These are phyloP conservation scores for Urochloa ruziziensis DNA, from an alignment of 176 grass and related monocot species.

Conservation along the genomic window DNA sequence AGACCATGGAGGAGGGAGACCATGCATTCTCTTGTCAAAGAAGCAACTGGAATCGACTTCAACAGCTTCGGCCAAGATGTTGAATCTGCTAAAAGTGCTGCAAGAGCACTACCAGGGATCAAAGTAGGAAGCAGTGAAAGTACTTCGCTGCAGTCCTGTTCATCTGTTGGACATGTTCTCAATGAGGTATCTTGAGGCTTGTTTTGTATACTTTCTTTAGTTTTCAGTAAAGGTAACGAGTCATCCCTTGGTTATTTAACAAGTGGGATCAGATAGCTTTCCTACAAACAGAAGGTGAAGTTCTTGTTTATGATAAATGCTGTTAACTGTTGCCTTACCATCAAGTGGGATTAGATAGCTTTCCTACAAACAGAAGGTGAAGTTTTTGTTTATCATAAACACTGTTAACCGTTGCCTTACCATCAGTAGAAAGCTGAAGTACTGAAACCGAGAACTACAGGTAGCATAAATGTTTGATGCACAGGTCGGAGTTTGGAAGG, in stretches of 20 bases:
- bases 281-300: neutral
- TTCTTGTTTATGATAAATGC: conserved; percentile 6
- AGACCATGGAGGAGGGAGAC: conserved; percentile 94
- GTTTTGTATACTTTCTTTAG: neutral
- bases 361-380: neutral
- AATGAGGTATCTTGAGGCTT: conserved; percentile 60
- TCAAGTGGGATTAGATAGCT: neutral
- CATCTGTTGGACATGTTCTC: conserved; percentile 95
- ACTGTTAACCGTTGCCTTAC: neutral
- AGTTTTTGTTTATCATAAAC: neutral
- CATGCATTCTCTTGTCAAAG: conserved; percentile 97
- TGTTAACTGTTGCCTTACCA: neutral
- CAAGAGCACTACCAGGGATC: conserved; percentile 48
- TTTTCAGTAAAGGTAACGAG: neutral
- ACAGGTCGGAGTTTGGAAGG: neutral
- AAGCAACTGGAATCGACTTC: conserved; percentile 87
- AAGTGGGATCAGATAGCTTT: neutral
- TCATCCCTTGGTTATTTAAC: neutral
- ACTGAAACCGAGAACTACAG: neutral
- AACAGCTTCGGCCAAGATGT: conserved; percentile 54
- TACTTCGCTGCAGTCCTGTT: conserved; percentile 57
- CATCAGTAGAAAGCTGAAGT: no score
- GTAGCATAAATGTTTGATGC: neutral
- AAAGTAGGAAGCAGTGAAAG: conserved; percentile 46
- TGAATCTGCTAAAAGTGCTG: conserved; percentile 69